phyloP scores from a whole-genome alignment of 306 rosid genomes.

The Lotus japonicus region DNA sequence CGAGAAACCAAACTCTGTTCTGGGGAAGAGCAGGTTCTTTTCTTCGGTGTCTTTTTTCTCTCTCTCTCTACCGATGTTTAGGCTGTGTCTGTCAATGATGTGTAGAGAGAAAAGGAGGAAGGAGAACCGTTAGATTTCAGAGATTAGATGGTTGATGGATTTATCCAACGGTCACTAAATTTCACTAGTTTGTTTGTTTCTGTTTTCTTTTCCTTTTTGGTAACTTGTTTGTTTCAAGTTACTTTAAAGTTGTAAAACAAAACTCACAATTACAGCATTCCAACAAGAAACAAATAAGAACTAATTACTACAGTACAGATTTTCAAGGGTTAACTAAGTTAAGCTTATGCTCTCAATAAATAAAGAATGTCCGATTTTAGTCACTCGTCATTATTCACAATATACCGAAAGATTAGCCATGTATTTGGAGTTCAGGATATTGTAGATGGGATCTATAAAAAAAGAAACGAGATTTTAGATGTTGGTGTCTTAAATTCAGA shows the following conservation, averaged over 20 bases:
- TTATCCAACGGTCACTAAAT: slow-evolving; percentile 41
- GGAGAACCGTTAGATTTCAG: slow-evolving; percentile 40
- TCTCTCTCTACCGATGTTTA: slow-evolving; percentile 19
- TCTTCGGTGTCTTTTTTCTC: slow-evolving; percentile 34
- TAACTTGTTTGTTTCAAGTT: neutral
- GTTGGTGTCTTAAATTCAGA: too few species aligned
- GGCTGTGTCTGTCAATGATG: neutral
- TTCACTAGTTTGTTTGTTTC: neutral
- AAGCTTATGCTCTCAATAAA: too few species aligned
- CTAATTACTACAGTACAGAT: too few species aligned
- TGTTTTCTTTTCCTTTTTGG: neutral
- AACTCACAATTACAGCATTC: neutral
- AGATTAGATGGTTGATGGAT: slow-evolving; percentile 13
- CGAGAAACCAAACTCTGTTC: slow-evolving; percentile 41
- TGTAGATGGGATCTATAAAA: too few species aligned
- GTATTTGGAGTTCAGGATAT: too few species aligned
- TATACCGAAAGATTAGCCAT: too few species aligned
- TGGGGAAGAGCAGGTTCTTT: slow-evolving; percentile 45
- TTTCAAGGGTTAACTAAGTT: too few species aligned
- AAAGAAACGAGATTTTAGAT: too few species aligned
- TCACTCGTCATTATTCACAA: too few species aligned
- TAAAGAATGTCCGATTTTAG: too few species aligned
- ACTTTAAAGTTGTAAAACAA: neutral
- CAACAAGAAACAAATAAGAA: neutral
- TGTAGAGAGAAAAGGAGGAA: slow-evolving; percentile 27